phyloP scores from a whole-genome alignment of 306 rosid species.

The Canavalia gladiata region DNA sequence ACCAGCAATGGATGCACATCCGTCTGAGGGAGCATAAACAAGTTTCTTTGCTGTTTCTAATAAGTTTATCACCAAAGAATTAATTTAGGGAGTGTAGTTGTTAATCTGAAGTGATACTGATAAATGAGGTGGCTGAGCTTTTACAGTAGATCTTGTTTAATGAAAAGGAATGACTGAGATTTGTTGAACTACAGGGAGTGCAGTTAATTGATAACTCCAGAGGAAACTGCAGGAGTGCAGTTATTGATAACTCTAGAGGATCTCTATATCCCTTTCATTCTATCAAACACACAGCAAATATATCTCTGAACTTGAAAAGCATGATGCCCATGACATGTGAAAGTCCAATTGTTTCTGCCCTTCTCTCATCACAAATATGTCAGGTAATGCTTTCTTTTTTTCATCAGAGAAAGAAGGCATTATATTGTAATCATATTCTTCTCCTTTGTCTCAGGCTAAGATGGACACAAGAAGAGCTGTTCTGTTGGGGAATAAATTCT shows the following conservation, averaged over 20 bases:
- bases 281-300: no score
- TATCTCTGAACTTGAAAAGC: no score
- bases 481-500: slow-evolving; percentile 23
- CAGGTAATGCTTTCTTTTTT: no score
- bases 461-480: slow-evolving; percentile 33
- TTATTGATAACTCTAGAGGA: no score
- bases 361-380: no score
- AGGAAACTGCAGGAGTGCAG: neutral
- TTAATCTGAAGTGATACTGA: neutral
- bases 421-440: neutral
- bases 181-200: neutral
- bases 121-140: neutral
- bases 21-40: neutral
- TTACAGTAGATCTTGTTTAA: neutral
- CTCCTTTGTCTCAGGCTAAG: slow-evolving; percentile 41
- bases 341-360: no score
- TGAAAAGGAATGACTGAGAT: neutral
- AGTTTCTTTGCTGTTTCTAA: neutral
- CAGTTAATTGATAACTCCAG: no score
- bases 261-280: no score
- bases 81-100: neutral
- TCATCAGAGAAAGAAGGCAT: no score
- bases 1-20: neutral
- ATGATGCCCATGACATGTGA: no score
- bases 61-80: neutral